Conservation (phyloP, 176 grass and related monocot genomes). For the Musa itinerans region DNA sequence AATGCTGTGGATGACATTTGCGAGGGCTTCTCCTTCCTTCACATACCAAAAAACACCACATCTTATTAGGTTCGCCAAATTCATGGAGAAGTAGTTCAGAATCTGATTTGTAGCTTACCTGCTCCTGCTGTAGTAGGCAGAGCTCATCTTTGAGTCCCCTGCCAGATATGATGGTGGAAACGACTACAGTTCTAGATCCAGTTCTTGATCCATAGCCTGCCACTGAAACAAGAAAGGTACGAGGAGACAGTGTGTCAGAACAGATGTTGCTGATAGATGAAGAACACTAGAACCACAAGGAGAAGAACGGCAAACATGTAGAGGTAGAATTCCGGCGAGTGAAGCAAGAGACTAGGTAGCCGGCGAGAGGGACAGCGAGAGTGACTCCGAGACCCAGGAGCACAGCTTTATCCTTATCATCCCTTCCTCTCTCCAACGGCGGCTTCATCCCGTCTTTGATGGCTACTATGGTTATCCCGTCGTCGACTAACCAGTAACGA, state of each 20-base stretch:
- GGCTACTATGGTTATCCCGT: background rate
- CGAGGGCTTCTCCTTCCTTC: constrained; percentile 13
- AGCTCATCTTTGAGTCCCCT: constrained; percentile 4
- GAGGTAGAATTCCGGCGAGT: background rate
- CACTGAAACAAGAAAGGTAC: background rate
- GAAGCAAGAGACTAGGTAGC: background rate
- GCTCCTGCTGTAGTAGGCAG: background rate
- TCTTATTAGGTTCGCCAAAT: background rate
- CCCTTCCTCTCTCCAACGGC: background rate
- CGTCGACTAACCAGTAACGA: background rate
- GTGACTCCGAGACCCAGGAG: background rate
- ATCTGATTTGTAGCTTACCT: background rate
- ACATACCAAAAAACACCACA: background rate
- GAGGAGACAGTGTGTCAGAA: no score
- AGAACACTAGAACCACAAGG: background rate
- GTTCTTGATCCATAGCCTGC: background rate
- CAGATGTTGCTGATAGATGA: background rate
- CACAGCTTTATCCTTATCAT: background rate
- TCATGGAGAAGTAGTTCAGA: background rate
- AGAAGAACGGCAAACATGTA: background rate
- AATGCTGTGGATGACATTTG: background rate
- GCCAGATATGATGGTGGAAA: background rate
- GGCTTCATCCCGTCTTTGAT: background rate
- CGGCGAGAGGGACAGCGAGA: background rate
- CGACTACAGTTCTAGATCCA: no score